phyloP scores from a whole-genome alignment of 2,329 filamentous ascomycete genomes.

The Nigrospora oryzae region DNA sequence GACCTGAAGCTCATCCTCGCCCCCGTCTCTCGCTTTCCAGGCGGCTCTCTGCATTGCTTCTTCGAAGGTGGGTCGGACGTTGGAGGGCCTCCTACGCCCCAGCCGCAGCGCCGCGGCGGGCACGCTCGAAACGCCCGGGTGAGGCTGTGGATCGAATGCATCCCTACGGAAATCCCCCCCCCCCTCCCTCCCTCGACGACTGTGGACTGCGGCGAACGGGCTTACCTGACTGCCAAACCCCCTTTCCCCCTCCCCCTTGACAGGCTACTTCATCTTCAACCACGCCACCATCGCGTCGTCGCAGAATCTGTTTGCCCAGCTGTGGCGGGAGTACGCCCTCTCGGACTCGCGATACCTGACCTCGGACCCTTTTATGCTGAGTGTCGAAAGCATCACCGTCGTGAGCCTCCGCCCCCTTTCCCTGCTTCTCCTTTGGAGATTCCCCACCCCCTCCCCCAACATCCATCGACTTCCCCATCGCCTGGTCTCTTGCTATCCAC shows the following conservation, averaged over 20 bases:
- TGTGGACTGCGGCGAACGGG: no score
- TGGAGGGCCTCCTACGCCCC: no score
- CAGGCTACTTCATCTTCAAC: constrained; percentile 69
- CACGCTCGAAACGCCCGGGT: no score
- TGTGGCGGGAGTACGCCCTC: constrained; percentile 89
- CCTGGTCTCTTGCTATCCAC: neutral
- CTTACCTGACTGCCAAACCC: neutral
- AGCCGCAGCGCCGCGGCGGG: no score
- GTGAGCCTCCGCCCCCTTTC: constrained; percentile 35
- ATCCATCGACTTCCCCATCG: no score
- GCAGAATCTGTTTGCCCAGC: constrained; percentile 69
- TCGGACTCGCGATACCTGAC: constrained; percentile 84
- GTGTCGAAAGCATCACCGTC: constrained; percentile 75
- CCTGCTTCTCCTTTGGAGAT: neutral
- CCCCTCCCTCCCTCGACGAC: no score
- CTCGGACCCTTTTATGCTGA: constrained; percentile 75
- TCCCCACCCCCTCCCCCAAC: constrained; percentile 7
- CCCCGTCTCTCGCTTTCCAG: constrained; percentile 22
- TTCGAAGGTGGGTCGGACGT: constrained; percentile 57
- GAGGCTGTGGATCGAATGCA: no score
- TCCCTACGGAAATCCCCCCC: no score
- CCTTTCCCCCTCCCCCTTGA: no score
- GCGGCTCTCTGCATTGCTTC: constrained; percentile 64
- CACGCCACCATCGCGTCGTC: constrained; percentile 56
- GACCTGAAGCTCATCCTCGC: no score